These are phyloP conservation scores for Candida buenavistaensis DNA, from an alignment of 1,139 yeast genomes.

Conservation along the genomic window DNA sequence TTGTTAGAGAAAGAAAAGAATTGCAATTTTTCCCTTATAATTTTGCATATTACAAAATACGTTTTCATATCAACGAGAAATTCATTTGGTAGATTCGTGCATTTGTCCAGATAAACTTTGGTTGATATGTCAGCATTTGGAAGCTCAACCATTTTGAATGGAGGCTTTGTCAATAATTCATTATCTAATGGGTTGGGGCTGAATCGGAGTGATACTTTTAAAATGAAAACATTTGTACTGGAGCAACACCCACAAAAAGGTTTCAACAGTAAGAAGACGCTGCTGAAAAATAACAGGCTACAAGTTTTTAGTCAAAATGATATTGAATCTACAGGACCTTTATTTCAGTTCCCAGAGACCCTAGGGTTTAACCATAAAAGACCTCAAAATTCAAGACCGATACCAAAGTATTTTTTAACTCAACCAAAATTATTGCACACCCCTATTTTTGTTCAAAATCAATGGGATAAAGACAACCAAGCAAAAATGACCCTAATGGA, in stretches of 20 bases:
- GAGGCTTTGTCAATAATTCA: conserved; percentile 13
- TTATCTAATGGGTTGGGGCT: conserved; percentile 14
- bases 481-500: conserved; percentile 40
- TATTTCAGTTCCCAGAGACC: conserved; percentile 26
- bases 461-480: conserved; percentile 46
- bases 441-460: conserved; percentile 33
- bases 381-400: conserved; percentile 23
- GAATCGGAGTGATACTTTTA: conserved; percentile 11
- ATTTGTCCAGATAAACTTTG: no score
- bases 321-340: conserved; percentile 27
- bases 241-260: conserved; percentile 6
- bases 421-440: conserved; percentile 41
- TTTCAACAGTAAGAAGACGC: conserved; percentile 4
- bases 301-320: conserved; percentile 25
- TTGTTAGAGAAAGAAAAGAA: no score
- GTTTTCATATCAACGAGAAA: no score
- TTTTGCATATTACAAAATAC: no score
- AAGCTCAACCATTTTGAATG: conserved; percentile 11
- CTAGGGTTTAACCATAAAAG: conserved; percentile 27
- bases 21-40: no score
- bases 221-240: conserved; percentile 10
- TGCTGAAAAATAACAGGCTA: conserved; percentile 6
- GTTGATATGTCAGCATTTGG: conserved; percentile 27
- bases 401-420: conserved; percentile 37
- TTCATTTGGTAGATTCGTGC: no score